Percentiles rank a stretch among this genome's conserved stretches.
Evolutionary conservation across 805 yeast species (phyloP).

Genomic region (Candida parachauliodes): DNA sequence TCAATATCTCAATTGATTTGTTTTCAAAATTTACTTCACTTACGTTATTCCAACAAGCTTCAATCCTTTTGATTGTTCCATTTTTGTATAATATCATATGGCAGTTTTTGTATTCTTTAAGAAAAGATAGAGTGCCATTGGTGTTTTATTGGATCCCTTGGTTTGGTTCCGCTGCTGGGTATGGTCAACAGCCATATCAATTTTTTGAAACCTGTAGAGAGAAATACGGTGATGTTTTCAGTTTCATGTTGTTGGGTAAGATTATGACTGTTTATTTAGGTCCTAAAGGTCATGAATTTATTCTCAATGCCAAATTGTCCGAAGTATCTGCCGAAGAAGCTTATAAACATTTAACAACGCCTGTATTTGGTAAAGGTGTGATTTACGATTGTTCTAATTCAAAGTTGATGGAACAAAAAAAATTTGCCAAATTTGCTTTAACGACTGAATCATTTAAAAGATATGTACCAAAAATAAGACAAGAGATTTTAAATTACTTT

Average conservation of each 20-base stretch:
- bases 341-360: slow-evolving; percentile 95
- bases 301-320: slow-evolving; percentile 80
- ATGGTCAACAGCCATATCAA: slow-evolving; percentile 91
- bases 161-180: slow-evolving; percentile 86
- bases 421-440: slow-evolving; percentile 87
- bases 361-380: slow-evolving; percentile 96
- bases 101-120: slow-evolving; percentile 67
- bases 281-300: slow-evolving; percentile 96
- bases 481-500: slow-evolving; percentile 72
- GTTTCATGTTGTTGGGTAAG: slow-evolving; percentile 84
- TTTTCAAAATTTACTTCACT: slow-evolving; percentile 21
- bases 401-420: slow-evolving; percentile 96
- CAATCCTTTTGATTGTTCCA: slow-evolving; percentile 45
- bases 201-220: slow-evolving; percentile 76
- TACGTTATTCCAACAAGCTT: slow-evolving; percentile 23
- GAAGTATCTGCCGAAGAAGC: slow-evolving; percentile 97
- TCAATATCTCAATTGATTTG: slow-evolving; percentile 2
- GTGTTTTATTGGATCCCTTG: slow-evolving; percentile 94
- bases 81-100: slow-evolving; percentile 61
- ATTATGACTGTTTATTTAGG: slow-evolving; percentile 95
- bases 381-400: slow-evolving; percentile 94
- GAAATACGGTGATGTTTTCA: slow-evolving; percentile 89
- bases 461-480: slow-evolving; percentile 85
- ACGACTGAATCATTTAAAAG: slow-evolving; percentile 77
- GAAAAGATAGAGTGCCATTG: slow-evolving; percentile 82